A percentile compares a stretch with the other conserved stretches of the same genome.
Conservation (phyloP, 1,284 basidiomycete genomes). For the Tylopilus orsonianus region DNA sequence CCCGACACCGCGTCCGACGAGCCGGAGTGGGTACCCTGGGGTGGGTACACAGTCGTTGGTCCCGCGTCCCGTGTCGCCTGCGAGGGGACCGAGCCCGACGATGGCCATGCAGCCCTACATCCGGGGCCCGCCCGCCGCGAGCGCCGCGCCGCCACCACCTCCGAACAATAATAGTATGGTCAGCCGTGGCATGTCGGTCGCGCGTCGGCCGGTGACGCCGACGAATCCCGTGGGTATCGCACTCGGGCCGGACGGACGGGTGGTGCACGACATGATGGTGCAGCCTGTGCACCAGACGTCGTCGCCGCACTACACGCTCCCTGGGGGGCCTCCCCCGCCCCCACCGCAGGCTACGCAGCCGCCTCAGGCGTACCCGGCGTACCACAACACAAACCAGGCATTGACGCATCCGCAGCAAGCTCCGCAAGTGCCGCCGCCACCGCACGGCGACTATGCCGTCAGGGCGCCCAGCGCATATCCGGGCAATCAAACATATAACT, state of each 20-base stretch:
- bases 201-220: constrained; percentile 28
- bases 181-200: constrained; percentile 19
- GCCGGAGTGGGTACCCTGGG: constrained; percentile 70
- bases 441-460: not conserved
- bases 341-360: constrained; percentile 18
- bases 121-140: constrained; percentile 26
- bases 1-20: constrained; percentile 46
- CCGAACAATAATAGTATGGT: not conserved
- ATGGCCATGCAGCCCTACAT: constrained; percentile 20
- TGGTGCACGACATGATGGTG: constrained; percentile 33
- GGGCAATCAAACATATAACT: not conserved
- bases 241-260: constrained; percentile 33
- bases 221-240: constrained; percentile 31
- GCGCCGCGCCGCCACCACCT: not conserved
- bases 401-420: constrained; percentile 6
- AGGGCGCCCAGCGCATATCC: no score
- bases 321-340: constrained; percentile 10
- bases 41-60: constrained; percentile 66
- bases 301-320: constrained; percentile 14
- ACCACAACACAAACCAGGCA: constrained; percentile 20
- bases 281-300: constrained; percentile 5
- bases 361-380: constrained; percentile 22
- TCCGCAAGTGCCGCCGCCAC: not conserved
- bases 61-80: constrained; percentile 21
- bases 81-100: constrained; percentile 22